Percentiles rank a stretch among this genome's conserved stretches.
phyloP scores from a whole-genome alignment of 2,329 filamentous ascomycete genomes.

The Penicillium sp. region DNA sequence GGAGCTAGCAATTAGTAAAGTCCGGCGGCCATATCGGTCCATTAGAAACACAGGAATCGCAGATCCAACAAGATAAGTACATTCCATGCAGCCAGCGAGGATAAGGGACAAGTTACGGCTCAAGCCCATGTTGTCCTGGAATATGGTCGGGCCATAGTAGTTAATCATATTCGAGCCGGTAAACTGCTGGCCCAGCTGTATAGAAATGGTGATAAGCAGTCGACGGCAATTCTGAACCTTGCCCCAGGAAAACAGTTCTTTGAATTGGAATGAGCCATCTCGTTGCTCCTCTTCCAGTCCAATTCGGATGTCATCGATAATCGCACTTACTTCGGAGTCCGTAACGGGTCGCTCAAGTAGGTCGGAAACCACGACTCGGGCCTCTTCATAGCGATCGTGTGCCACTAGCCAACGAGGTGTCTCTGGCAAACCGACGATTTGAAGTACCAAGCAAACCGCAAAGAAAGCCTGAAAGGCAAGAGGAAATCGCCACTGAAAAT shows the following conservation, averaged over 20 bases:
- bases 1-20: constrained; percentile 39
- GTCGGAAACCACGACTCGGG: constrained; percentile 26
- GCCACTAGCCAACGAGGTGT: constrained; percentile 34
- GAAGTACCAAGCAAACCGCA: constrained; percentile 33
- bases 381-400: constrained; percentile 25
- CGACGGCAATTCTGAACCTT: constrained; percentile 31
- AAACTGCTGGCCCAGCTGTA: constrained; percentile 36
- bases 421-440: constrained; percentile 36
- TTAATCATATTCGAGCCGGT: constrained; percentile 39
- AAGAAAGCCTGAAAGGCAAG: constrained; percentile 42
- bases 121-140: constrained; percentile 36
- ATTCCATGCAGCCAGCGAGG: constrained; percentile 45
- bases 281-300: constrained; percentile 26
- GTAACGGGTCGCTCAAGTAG: constrained; percentile 17
- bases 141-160: constrained; percentile 40
- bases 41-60: constrained; percentile 33
- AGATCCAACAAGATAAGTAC: constrained; percentile 39
- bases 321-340: constrained; percentile 27
- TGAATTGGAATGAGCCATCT: constrained; percentile 33
- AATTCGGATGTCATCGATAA: constrained; percentile 37
- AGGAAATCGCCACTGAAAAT: constrained; percentile 43
- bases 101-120: constrained; percentile 50
- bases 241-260: constrained; percentile 32
- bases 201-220: constrained; percentile 29
- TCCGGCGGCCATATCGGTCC: constrained; percentile 41